Evolutionary conservation across 2,329 filamentous ascomycete genomes (phyloP), one percentile per base, ranked within the genome.

Genomic region (Emergomyces pasteurianus): DNA sequence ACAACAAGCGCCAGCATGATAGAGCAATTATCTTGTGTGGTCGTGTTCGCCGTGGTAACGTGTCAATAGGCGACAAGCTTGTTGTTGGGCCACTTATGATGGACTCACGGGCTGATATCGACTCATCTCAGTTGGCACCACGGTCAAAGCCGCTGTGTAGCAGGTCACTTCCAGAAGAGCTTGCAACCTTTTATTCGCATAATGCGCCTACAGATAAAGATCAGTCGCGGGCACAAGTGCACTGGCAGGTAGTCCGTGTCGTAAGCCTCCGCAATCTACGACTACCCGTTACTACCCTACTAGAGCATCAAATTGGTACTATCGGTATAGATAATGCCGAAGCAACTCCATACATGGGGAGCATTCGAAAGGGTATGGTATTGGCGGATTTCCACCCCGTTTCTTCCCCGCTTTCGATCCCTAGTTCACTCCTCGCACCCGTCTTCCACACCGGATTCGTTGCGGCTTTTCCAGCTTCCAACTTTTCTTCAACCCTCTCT

Each of bases 181-280:
- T 71, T 42, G 72, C 72, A 40, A 66, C 68, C 46, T 74, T 71
- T 21, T 72, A 71, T 59, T 61, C 66, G 12, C 70, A 69, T 26
- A 65, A 62, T 10, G 64, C 65, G 46, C 61, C 69, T 36, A 65
- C 66, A 10, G 69, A 66, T 74, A 81, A 42, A 71, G 82, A 47
- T 76, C 81, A 7, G 79, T 82, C 47, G 76, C 81, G 7, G 79
- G 80, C 23, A 71, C 78, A 83, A 80, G 65, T 83, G 80, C 86
- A 90, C 73, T 97, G 92, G 92, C 85, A 89, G 64, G 80, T 81
- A 28, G 90, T 92, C 6, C 86, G 83, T 50, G 85, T 97, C 59
- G 86, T 89, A 52, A 97, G 92, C 67, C 86, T 96, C 50, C 87
- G 92, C 26, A 95, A 96, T 67, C 79, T 99, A 9, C 85, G 92